phyloP scores from a whole-genome alignment of 2,329 filamentous ascomycete genomes.

The Diaporthe velutina region DNA sequence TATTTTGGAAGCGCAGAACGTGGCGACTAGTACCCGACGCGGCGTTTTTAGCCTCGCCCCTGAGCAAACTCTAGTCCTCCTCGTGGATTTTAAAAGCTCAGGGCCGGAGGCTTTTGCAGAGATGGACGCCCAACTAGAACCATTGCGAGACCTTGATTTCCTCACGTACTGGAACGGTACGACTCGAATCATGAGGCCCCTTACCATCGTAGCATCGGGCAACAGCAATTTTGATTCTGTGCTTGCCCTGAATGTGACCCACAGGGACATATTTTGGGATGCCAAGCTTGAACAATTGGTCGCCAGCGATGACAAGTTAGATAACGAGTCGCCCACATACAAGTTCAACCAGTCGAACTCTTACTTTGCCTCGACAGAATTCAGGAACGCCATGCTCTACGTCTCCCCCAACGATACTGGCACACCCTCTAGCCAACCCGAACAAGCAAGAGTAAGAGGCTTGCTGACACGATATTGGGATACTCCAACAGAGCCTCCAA shows the following conservation, averaged over 20 bases:
- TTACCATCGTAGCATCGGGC: constrained; percentile 22
- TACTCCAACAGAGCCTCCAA: neutral
- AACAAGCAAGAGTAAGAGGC: constrained; percentile 14
- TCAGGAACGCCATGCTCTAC: constrained; percentile 8
- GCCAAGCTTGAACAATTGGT: constrained; percentile 1
- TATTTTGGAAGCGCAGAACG: constrained; percentile 3
- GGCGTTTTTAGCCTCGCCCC: constrained; percentile 7
- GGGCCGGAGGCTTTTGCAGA: neutral
- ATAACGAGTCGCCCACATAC: neutral
- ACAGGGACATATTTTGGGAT: constrained; percentile 27
- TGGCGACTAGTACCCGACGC: neutral
- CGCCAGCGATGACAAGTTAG: neutral
- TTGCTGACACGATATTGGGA: constrained; percentile 28
- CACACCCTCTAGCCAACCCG: neutral
- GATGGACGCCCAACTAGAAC: neutral
- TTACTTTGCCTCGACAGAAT: constrained; percentile 21
- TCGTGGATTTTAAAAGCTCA: constrained; percentile 28
- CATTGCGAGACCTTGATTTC: constrained; percentile 21
- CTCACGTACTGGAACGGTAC: constrained; percentile 22
- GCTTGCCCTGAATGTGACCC: constrained; percentile 17
- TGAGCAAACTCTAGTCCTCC: constrained; percentile 16
- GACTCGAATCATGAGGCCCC: constrained; percentile 4
- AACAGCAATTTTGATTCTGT: constrained; percentile 14
- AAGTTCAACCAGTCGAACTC: constrained; percentile 28
- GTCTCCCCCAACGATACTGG: neutral